A percentile compares a stretch with the other conserved stretches of the same genome.
Evolutionary conservation across 345 rosid genomes (phyloP).

Genomic region (Salix dunnii): DNA sequence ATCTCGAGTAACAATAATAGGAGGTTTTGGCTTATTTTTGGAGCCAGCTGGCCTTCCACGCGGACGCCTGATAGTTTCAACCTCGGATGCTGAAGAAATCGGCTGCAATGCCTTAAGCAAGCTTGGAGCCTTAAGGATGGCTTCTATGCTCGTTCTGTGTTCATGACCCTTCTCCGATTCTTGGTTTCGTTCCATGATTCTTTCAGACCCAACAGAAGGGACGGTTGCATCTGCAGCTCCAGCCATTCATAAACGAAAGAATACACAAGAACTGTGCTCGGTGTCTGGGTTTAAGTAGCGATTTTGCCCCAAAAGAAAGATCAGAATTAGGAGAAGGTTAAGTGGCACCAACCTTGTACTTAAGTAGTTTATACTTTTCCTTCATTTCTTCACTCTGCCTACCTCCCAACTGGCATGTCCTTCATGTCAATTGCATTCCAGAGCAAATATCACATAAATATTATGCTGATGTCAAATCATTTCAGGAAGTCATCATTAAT

Average conservation of each 20-base stretch:
- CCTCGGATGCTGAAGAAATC: conserved; percentile 46
- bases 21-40: conserved; percentile 95
- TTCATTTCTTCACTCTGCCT: conserved; percentile 40
- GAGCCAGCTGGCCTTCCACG: conserved; percentile 95
- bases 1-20: conserved; percentile 75
- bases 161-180: conserved; percentile 39
- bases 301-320: conserved; percentile 59
- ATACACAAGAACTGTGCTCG: conserved; percentile 16
- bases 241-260: conserved; percentile 41
- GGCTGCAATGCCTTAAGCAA: conserved; percentile 52
- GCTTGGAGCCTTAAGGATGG: conserved; percentile 33
- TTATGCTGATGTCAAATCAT: not conserved
- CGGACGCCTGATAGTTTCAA: conserved; percentile 59
- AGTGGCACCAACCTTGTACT: conserved; percentile 57
- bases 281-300: conserved; percentile 53
- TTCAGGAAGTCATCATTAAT: not conserved
- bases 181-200: conserved; percentile 43
- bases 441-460: conserved; percentile 33
- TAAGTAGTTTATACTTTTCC: conserved; percentile 22
- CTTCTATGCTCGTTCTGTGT: conserved; percentile 29
- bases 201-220: conserved; percentile 41
- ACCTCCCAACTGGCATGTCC: conserved; percentile 47
- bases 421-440: conserved; percentile 58
- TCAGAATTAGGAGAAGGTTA: conserved; percentile 71
- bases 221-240: conserved; percentile 45